Conservation (phyloP, 768 basidiomycete genomes). For the Candolleomyces eurysporus region DNA sequence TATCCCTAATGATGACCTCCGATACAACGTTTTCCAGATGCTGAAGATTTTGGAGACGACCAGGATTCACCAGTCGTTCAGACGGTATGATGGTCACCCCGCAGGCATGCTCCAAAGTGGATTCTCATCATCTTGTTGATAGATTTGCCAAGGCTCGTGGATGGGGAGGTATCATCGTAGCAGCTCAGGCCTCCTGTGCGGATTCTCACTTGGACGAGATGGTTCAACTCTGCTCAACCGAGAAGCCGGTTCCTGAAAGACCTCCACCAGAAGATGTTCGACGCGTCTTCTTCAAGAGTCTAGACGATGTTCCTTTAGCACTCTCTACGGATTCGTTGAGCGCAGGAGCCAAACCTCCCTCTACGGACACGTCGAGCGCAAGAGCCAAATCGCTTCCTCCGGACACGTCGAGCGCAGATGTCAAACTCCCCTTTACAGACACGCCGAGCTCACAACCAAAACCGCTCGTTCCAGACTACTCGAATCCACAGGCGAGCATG, state of each 20-base stretch:
- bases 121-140: neutral
- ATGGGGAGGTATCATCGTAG: slow-evolving; percentile 13
- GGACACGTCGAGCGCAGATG: slow-evolving; percentile 14
- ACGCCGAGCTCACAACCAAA: slow-evolving; percentile 16
- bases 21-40: slow-evolving; percentile 10
- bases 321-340: slow-evolving; percentile 4
- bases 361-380: slow-evolving; percentile 9
- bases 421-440: slow-evolving; percentile 9
- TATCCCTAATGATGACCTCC: slow-evolving; percentile 13
- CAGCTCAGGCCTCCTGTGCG: slow-evolving; percentile 7
- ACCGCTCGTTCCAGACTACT: neutral
- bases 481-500: neutral
- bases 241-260: slow-evolving; percentile 5
- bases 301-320: slow-evolving; percentile 14
- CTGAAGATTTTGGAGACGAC: slow-evolving; percentile 13
- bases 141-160: slow-evolving; percentile 14
- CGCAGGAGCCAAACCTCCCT: too few species aligned
- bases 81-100: slow-evolving; percentile 7
- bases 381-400: slow-evolving; percentile 14
- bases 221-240: slow-evolving; percentile 18
- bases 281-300: slow-evolving; percentile 17
- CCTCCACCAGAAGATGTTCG: slow-evolving; percentile 11
- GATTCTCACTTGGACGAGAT: slow-evolving; percentile 20
- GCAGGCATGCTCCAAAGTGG: neutral
- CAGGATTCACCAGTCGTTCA: slow-evolving; percentile 10